Evolutionary conservation across 2,329 filamentous ascomycete genomes (phyloP).

Genomic region (Ascochyta rabiei): DNA sequence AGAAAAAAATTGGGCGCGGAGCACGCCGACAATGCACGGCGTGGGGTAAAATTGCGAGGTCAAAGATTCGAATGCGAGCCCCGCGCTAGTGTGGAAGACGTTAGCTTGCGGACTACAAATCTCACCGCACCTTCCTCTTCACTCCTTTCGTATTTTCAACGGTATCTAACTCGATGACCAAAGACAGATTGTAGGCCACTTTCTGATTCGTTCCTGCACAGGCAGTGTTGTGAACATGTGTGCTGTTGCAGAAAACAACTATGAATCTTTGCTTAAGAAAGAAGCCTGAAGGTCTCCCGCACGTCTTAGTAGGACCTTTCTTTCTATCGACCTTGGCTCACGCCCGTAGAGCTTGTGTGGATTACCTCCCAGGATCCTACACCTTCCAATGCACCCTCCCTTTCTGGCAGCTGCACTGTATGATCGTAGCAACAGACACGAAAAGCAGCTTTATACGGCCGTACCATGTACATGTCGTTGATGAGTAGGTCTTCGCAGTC

Average conservation of each 20-base stretch:
- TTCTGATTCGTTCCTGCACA: not conserved
- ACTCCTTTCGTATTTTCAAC: not conserved
- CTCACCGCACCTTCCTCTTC: not conserved
- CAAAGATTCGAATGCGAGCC: not conserved
- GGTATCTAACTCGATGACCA: not conserved
- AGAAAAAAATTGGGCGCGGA: conserved; percentile 15
- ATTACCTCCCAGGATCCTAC: not conserved
- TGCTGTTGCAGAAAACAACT: not conserved
- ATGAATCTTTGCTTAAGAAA: not conserved
- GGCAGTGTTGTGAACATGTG: not conserved
- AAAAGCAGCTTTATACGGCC: not conserved
- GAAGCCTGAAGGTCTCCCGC: not conserved
- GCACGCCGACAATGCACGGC: conserved; percentile 9
- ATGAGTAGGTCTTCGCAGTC: not conserved
- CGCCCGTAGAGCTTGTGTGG: not conserved
- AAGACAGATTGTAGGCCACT: not conserved
- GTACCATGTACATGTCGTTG: conserved; percentile 9
- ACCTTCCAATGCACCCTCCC: not conserved
- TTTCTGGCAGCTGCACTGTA: conserved; percentile 1
- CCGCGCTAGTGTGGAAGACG: conserved; percentile 10
- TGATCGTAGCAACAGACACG: conserved; percentile 13
- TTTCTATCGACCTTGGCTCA: not conserved
- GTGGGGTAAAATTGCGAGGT: conserved; percentile 12
- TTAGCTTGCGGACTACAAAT: conserved; percentile 5
- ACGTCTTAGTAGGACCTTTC: not conserved